Evolutionary conservation across 129 eudicot species (phyloP), one percentile per base, ranked within the genome.

Genomic region (Cynara cardunculus): DNA sequence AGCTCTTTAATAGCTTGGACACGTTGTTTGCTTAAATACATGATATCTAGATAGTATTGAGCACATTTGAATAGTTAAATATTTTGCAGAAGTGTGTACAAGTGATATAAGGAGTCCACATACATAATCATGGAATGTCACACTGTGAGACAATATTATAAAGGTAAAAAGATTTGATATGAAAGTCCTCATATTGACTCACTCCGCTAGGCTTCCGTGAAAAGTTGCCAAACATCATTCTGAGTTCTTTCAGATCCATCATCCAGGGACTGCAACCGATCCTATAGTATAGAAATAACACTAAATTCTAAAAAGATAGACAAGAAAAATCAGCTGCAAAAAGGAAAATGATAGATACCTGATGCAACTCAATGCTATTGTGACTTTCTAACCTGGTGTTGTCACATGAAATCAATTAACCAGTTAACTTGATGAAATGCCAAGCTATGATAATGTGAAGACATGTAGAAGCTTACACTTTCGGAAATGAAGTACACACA

Each of bases 121-220:
- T 8, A 64, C 46, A 37, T 77, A 14, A 24, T 24, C 8, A 25
- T 16, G 25, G 21, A 30, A 34, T 41, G 32, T 16, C 4, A 28
- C 24, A 30, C 22, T 12, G 16, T 31, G 14, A 18, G 2, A n/a
- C 39, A 8, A 25, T 18, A 2, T 21, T 71, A 25, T 12, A 26
- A 34, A 80, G 46, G n/a, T 5, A 19, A 22, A 32, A 12, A 69
- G 41, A 46, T 31, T 27, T 24, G 59, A 71, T 19, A 31, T 56
- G 27, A 65, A 39, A 7, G 70, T 31, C 10, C 10, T 9, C 14
- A 0, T 49, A 59, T 28, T 34, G 34, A 76, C 92, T 84, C 39
- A 91, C 96, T 91, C 74, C 81, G 86, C 25, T 91, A 88, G 75
- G 96, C 96, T 89, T 91, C 91, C 59, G 61, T 80, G 37, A 91